Evolutionary conservation across 768 basidiomycete genomes (phyloP).

Genomic region (Phallus indusiatus): DNA sequence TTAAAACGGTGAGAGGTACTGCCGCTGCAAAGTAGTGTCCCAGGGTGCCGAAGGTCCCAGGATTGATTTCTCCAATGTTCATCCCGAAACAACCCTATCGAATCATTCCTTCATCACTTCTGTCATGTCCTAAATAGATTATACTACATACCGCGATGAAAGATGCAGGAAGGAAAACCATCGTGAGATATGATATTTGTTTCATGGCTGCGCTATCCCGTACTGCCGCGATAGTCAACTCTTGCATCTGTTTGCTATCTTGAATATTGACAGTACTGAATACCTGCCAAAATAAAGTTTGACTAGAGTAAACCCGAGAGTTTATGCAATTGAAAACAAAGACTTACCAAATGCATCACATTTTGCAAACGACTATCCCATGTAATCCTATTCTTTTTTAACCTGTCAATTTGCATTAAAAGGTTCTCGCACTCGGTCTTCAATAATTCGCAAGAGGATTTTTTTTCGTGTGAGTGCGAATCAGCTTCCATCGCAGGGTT

Average conservation of each 20-base stretch:
- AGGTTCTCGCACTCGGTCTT: constrained; percentile 10
- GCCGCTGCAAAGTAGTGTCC: constrained; percentile 31
- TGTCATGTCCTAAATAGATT: neutral
- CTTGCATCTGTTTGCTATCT: constrained; percentile 43
- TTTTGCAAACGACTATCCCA: constrained; percentile 23
- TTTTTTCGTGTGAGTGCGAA: neutral
- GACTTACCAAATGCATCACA: constrained; percentile 24
- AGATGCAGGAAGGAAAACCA: constrained; percentile 50
- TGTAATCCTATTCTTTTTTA: constrained; percentile 17
- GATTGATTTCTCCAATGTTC: constrained; percentile 40
- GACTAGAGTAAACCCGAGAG: neutral
- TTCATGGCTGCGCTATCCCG: constrained; percentile 31
- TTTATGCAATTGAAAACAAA: neutral
- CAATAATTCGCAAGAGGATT: neutral
- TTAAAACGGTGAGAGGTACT: constrained; percentile 37
- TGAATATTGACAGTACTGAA: constrained; percentile 51
- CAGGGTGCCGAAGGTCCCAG: constrained; percentile 20
- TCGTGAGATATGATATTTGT: constrained; percentile 44
- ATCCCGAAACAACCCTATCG: constrained; percentile 45
- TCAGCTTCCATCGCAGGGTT: constrained; percentile 39
- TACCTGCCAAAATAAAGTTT: constrained; percentile 27
- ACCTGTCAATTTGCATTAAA: constrained; percentile 8
- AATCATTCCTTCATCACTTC: neutral
- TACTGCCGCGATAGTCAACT: constrained; percentile 37
- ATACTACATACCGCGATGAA: constrained; percentile 25